Conservation (phyloP, 352 stramenopile species). For the Globisporangium barbulae region DNA sequence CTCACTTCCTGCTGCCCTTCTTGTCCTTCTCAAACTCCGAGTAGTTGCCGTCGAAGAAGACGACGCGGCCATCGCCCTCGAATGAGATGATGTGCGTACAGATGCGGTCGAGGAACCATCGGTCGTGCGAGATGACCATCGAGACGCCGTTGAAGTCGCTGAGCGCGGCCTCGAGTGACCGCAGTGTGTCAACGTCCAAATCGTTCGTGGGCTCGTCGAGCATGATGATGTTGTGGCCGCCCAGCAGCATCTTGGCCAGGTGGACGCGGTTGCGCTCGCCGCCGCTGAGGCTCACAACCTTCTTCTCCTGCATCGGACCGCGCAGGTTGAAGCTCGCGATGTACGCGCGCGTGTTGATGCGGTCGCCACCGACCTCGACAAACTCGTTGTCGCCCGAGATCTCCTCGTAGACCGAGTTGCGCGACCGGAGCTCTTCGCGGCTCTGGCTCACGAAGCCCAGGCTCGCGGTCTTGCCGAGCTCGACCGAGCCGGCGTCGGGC, state of each 20-base stretch:
- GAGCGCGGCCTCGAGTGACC: constrained; percentile 87
- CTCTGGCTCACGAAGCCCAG: constrained; percentile 78
- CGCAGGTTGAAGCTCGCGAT: constrained; percentile 86
- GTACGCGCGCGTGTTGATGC: constrained; percentile 82
- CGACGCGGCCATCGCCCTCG: constrained; percentile 62
- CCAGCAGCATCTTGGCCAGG: constrained; percentile 81
- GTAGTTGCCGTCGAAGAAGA: constrained; percentile 88
- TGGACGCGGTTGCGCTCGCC: constrained; percentile 86
- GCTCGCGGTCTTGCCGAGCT: constrained; percentile 76
- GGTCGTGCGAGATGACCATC: constrained; percentile 95
- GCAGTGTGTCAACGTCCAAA: constrained; percentile 81
- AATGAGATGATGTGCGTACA: constrained; percentile 87
- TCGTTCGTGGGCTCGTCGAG: constrained; percentile 89
- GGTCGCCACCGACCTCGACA: constrained; percentile 66
- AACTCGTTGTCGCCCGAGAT: constrained; percentile 87
- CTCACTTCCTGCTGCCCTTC: constrained; percentile 23
- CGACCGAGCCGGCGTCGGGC: constrained; percentile 73
- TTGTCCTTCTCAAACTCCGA: constrained; percentile 81
- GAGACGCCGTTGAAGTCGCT: constrained; percentile 89
- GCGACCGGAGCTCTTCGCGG: constrained; percentile 61
- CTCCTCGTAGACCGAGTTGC: constrained; percentile 77
- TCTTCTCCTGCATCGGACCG: constrained; percentile 84
- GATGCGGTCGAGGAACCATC: constrained; percentile 94
- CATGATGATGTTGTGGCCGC: constrained; percentile 85
- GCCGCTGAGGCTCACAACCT: constrained; percentile 68